Evolutionary conservation across 164 flowering plant genomes (phyloP).

Genomic region (Vitis cinerea): DNA sequence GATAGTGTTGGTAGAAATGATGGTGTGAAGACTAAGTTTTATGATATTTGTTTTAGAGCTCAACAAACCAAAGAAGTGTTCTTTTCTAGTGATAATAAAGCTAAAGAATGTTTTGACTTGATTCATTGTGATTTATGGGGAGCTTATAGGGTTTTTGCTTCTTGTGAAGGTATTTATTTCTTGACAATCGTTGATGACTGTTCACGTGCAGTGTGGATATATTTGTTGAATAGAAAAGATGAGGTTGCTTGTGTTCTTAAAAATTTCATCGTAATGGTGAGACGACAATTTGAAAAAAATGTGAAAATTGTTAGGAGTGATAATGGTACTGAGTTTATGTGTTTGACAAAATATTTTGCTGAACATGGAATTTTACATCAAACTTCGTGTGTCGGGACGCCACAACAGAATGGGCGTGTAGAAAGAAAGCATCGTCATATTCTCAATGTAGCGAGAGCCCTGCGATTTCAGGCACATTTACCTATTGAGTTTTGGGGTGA

Average conservation of each 20-base stretch:
- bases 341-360: neutral
- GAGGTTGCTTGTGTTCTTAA: neutral
- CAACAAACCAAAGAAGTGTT: constrained; percentile 5
- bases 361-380: constrained; percentile 8
- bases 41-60: constrained; percentile 10
- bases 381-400: constrained; percentile 6
- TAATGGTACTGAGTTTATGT: constrained; percentile 7
- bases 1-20: neutral
- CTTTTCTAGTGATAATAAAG: constrained; percentile 3
- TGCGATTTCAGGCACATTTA: constrained; percentile 2
- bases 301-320: neutral
- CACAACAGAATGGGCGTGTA: constrained; percentile 15
- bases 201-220: constrained; percentile 5
- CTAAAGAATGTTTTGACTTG: neutral
- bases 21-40: neutral
- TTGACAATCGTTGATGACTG: constrained; percentile 16
- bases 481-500: neutral
- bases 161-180: neutral
- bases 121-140: constrained; percentile 18
- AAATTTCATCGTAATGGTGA: neutral
- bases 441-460: neutral
- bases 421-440: constrained; percentile 9
- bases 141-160: neutral
- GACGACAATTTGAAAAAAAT: neutral
- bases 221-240: neutral